Evolutionary conservation across 1,284 basidiomycete species (phyloP).

Genomic region (Volvariella volvacea): DNA sequence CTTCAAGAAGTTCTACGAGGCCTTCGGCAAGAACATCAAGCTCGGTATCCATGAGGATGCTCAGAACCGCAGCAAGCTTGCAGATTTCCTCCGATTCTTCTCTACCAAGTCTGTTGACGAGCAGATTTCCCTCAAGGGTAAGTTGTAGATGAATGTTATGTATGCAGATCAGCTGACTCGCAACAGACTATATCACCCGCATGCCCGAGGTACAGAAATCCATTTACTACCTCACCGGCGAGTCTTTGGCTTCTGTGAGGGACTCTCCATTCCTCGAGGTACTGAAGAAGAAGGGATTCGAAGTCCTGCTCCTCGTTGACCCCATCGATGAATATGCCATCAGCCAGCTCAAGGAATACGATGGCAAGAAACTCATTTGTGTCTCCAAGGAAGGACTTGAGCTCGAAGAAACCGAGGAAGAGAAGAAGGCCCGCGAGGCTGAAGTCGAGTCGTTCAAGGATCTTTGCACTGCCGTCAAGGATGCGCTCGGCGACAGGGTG

Average conservation of each 20-base stretch:
- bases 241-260: conserved; percentile 86
- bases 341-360: conserved; percentile 99
- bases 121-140: conserved; percentile 90
- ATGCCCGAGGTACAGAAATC: conserved; percentile 99
- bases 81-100: conserved; percentile 98
- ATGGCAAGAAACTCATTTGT: conserved; percentile 96
- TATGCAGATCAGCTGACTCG: not conserved
- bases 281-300: conserved; percentile 99
- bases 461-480: conserved; percentile 94
- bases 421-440: conserved; percentile 90
- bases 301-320: conserved; percentile 96
- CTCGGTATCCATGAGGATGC: conserved; percentile 99
- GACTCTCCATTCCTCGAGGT: conserved; percentile 99
- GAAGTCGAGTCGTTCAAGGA: conserved; percentile 84
- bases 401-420: conserved; percentile 98
- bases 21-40: conserved; percentile 97
- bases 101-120: conserved; percentile 95
- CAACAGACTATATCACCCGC: conserved; percentile 97
- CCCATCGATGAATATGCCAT: conserved; percentile 98
- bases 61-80: conserved; percentile 98
- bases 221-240: conserved; percentile 99
- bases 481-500: conserved; percentile 97
- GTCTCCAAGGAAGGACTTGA: conserved; percentile 99
- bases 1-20: conserved; percentile 95
- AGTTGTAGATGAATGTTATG: conserved; percentile 15